Conservation (phyloP, 208 protist species). For the Acanthamoeba castellanii region DNA sequence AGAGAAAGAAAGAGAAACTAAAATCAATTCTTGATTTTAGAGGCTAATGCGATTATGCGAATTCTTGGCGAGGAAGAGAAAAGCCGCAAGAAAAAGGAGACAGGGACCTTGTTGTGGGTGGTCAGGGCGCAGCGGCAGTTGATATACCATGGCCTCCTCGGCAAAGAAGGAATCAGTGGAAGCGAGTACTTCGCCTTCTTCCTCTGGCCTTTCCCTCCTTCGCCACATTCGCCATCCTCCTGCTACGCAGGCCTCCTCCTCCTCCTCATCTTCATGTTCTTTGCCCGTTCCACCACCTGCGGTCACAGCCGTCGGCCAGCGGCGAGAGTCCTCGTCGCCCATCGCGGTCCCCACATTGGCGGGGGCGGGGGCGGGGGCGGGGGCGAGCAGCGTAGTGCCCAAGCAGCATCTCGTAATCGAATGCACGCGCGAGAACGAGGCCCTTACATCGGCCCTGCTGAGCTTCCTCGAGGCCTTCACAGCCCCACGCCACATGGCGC, state of each 20-base stretch:
- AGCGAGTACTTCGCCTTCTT: conserved; percentile 26
- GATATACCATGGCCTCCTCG: too few relatives aligned
- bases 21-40: too few relatives aligned
- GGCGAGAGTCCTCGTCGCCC: not conserved
- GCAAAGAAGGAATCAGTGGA: not conserved
- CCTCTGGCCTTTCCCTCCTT: not conserved
- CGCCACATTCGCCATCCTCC: not conserved
- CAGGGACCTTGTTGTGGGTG: too few relatives aligned
- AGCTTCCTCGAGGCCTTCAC: conserved; percentile 66
- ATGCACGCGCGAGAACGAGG: conserved; percentile 49
- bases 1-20: too few relatives aligned
- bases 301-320: not conserved
- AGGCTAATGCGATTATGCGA: too few relatives aligned
- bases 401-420: conserved; percentile 54
- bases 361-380: too few relatives aligned
- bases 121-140: too few relatives aligned
- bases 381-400: not conserved
- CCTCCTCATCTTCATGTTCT: conserved; percentile 1
- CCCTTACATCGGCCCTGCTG: conserved; percentile 46
- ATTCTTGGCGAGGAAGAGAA: too few relatives aligned
- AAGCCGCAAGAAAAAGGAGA: too few relatives aligned
- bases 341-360: not conserved
- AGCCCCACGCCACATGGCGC: not conserved
- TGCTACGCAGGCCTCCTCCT: not conserved
- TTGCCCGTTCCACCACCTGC: not conserved